A percentile compares a stretch with the other conserved stretches of the same genome.
phyloP scores from a whole-genome alignment of 192 early-diverging fungal species.

The Linnemannia elongata region DNA sequence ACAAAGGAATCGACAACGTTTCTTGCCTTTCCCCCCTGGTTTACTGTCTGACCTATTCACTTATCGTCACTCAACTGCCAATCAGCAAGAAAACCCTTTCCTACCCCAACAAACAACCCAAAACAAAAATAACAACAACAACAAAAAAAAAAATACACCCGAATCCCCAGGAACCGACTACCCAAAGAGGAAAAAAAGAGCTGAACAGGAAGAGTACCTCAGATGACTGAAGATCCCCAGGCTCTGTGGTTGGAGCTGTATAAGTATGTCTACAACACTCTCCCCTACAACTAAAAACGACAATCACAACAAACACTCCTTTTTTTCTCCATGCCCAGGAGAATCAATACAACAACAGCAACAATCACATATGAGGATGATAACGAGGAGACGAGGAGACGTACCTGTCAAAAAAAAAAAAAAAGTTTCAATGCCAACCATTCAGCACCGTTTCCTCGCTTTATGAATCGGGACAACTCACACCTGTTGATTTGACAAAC shows the following conservation, averaged over 20 bases:
- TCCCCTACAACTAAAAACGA: not conserved
- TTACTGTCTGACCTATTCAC: not conserved
- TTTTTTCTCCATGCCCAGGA: conserved; percentile 1
- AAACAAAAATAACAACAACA: not conserved
- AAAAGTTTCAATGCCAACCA: not conserved
- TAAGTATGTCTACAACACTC: conserved; percentile 15
- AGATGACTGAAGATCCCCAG: conserved; percentile 49
- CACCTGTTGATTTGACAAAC: not conserved
- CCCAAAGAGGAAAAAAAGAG: no score
- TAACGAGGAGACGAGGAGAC: not conserved
- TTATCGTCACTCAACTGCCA: conserved; percentile 5
- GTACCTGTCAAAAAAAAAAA: not conserved
- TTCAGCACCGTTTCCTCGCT: not conserved
- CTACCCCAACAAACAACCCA: not conserved
- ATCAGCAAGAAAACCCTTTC: not conserved
- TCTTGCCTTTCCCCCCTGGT: no score
- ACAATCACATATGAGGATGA: not conserved
- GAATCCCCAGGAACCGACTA: not conserved
- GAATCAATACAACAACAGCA: not conserved
- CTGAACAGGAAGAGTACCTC: conserved; percentile 2
- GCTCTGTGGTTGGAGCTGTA: conserved; percentile 46
- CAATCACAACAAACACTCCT: not conserved
- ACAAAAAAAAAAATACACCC: conserved; percentile 7
- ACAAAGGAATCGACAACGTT: not conserved
- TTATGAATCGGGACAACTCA: not conserved